Percentiles rank a stretch among this genome's conserved stretches.
These are phyloP conservation scores for Tolypocladium inflatum DNA, from an alignment of 2,329 filamentous ascomycete genomes.

Conservation along the genomic window DNA sequence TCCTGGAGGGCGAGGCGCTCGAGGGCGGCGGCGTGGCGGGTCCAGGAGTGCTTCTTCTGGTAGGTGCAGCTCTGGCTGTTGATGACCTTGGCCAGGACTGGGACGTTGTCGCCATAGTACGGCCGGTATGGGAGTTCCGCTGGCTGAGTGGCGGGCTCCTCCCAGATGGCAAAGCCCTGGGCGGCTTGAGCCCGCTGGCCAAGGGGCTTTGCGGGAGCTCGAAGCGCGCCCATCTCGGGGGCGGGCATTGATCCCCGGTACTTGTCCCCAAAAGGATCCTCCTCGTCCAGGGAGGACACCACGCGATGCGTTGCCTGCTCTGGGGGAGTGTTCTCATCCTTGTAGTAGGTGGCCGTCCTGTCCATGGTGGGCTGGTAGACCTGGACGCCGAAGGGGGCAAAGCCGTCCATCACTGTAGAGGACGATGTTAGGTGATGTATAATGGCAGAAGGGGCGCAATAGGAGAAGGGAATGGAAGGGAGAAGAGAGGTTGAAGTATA, in stretches of 20 bases:
- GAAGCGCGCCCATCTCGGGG: background rate
- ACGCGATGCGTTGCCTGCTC: background rate
- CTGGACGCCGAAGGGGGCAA: background rate
- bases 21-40: too few relatives aligned
- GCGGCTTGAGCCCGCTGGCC: background rate
- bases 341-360: background rate
- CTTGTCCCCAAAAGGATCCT: background rate
- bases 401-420: background rate
- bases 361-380: background rate
- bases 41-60: background rate
- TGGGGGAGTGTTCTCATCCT: background rate
- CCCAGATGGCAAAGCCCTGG: background rate
- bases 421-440: background rate
- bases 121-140: background rate
- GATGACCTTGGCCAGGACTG: background rate
- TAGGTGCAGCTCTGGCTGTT: background rate
- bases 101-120: conserved; percentile 4
- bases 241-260: background rate
- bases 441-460: background rate
- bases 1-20: background rate
- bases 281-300: background rate
- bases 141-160: background rate
- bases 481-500: background rate
- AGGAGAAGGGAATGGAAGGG: background rate
- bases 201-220: background rate